phyloP scores from a whole-genome alignment of 2,329 filamentous ascomycete genomes.

The Gnomoniopsis smithogilvyi region DNA sequence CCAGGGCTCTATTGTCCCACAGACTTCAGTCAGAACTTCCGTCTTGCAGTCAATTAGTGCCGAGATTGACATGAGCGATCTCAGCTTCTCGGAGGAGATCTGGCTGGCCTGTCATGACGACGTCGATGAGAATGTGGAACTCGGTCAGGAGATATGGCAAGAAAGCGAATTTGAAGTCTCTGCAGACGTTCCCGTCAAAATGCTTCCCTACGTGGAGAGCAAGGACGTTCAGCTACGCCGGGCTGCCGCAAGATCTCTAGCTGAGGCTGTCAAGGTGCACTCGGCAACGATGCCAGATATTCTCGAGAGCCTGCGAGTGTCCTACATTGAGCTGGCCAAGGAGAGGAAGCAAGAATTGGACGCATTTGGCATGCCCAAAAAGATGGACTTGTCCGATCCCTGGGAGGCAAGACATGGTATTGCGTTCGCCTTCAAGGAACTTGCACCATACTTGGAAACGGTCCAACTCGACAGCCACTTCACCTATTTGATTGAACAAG shows the following conservation, averaged over 20 bases:
- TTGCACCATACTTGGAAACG: slow-evolving; percentile 67
- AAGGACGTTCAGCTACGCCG: slow-evolving; percentile 78
- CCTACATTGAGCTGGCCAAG: slow-evolving; percentile 77
- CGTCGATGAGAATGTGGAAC: slow-evolving; percentile 77
- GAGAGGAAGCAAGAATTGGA: slow-evolving; percentile 81
- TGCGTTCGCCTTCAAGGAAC: slow-evolving; percentile 79
- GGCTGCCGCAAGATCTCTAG: slow-evolving; percentile 77
- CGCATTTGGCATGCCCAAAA: slow-evolving; percentile 91
- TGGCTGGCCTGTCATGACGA: slow-evolving; percentile 95
- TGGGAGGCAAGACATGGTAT: slow-evolving; percentile 93
- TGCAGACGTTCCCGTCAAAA: slow-evolving; percentile 60
- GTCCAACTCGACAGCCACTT: slow-evolving; percentile 74
- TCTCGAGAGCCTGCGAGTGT: slow-evolving; percentile 62
- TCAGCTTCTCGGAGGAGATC: slow-evolving; percentile 82
- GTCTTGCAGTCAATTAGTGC: slow-evolving; percentile 86
- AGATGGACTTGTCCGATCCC: slow-evolving; percentile 80
- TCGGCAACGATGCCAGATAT: slow-evolving; percentile 58
- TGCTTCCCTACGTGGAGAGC: slow-evolving; percentile 76
- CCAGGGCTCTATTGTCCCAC: slow-evolving; percentile 73
- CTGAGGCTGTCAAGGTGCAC: slow-evolving; percentile 65
- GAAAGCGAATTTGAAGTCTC: slow-evolving; percentile 78
- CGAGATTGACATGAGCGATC: slow-evolving; percentile 87
- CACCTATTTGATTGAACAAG: slow-evolving; percentile 78
- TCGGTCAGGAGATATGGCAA: slow-evolving; percentile 90
- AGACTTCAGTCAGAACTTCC: slow-evolving; percentile 76